Base-by-base conservation (phyloP, 257 asterid species). In the Haberlea rhodopensis region DNA sequence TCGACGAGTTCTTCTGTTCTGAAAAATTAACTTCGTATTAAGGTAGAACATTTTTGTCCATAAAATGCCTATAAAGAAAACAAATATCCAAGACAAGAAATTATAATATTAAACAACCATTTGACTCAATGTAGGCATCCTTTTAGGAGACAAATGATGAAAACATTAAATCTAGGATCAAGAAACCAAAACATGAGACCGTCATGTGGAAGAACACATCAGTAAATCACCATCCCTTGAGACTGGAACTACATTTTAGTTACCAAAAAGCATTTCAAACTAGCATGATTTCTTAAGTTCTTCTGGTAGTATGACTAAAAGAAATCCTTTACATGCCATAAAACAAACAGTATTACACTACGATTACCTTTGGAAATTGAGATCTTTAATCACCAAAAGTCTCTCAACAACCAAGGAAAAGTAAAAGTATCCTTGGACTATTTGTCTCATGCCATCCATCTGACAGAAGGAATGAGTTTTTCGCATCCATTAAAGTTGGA, bases 1-100 rank as follows among this genome's bases (percentile, higher is more conserved):
- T 84, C 91, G 11, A 82, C 86, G n/a, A 84, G 82, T 65, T 82
- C 88, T 65, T 82, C 82, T 78, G 91, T 84, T 82, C 91, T 84
- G 88, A 40, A 80, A 68, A 55, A 9, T n/a, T 45, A 71, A 69
- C 9, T 24, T 34, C 2, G 48, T 45, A 61, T 18, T 52, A 37
- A 60, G 49, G 18, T 1, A 60, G 9, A 43, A 21, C 51, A 16
- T 16, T 43, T 40, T 43, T 43, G 51, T 43, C 19, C n/a, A 37
- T 13, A 16, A n/a, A 8, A 32, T 16, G 8, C 25, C 15, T n/a
- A 21, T 4, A 43, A 15, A 2, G 51, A 27, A 34, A 16, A 29
- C 5, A 28, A 27, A 28, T 8, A 15, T 57, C 25, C 45, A 28
- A 28, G 8, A 29, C 2, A 31, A 13, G 1, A 4, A 57, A 57